These are phyloP conservation scores for Stachybotrys chlorohalonatus DNA, from an alignment of 2,329 filamentous ascomycete species.

Conservation along the genomic window DNA sequence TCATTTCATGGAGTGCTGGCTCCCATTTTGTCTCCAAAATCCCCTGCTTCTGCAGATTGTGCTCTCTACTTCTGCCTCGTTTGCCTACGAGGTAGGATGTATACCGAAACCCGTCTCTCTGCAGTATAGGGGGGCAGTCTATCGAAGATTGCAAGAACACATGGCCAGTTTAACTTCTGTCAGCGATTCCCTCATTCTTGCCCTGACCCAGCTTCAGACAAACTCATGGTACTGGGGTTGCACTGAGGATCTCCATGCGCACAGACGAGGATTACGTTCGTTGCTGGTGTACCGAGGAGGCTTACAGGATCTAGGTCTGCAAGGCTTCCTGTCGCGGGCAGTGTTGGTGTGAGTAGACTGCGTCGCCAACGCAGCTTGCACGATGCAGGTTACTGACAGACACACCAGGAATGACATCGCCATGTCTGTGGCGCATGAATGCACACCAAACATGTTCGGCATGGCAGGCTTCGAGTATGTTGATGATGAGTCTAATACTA, in stretches of 20 bases:
- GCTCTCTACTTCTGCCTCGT: constrained; percentile 41
- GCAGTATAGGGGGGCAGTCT: constrained; percentile 32
- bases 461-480: constrained; percentile 30
- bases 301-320: constrained; percentile 33
- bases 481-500: constrained; percentile 19
- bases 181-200: constrained; percentile 36
- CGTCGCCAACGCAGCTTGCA: neutral
- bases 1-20: constrained; percentile 36
- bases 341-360: constrained; percentile 10
- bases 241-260: constrained; percentile 31
- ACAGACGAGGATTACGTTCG: constrained; percentile 35
- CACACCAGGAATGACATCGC: constrained; percentile 32
- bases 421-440: constrained; percentile 39
- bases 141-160: constrained; percentile 37
- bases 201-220: constrained; percentile 37
- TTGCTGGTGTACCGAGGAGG: constrained; percentile 40
- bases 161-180: constrained; percentile 26
- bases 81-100: constrained; percentile 39
- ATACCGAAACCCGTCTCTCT: constrained; percentile 33
- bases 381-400: neutral
- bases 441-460: constrained; percentile 30
- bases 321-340: constrained; percentile 37
- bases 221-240: constrained; percentile 48
- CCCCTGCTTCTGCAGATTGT: constrained; percentile 38
- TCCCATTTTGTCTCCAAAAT: constrained; percentile 39